These are phyloP conservation scores for Xylariaceae sp. DNA, from an alignment of 2,329 filamentous ascomycete species.

Conservation along the genomic window DNA sequence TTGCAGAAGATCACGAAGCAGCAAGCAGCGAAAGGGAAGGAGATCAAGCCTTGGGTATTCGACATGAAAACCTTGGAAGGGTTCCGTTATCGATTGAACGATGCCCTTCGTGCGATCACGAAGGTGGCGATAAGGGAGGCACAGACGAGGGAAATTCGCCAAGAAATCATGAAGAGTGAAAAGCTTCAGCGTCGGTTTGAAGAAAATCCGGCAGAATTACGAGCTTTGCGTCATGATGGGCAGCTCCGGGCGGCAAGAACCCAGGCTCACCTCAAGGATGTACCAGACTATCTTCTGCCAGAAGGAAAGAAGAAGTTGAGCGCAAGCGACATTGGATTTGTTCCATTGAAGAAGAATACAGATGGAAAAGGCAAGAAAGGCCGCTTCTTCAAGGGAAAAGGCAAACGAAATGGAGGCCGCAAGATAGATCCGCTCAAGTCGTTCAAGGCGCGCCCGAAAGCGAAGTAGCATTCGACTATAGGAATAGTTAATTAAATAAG, in stretches of 20 bases:
- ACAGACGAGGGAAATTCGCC: constrained; percentile 17
- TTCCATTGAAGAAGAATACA: constrained; percentile 57
- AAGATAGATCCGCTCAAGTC: constrained; percentile 84
- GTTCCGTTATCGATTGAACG: constrained; percentile 92
- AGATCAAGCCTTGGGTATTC: constrained; percentile 87
- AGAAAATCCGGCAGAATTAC: constrained; percentile 87
- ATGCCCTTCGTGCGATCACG: constrained; percentile 86
- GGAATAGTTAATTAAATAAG: too few species aligned
- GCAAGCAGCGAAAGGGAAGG: constrained; percentile 73
- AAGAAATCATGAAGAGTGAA: constrained; percentile 65
- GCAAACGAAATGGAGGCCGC: constrained; percentile 53
- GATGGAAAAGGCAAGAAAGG: constrained; percentile 47
- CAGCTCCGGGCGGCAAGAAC: constrained; percentile 79
- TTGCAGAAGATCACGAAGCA: constrained; percentile 74
- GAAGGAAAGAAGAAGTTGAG: constrained; percentile 68
- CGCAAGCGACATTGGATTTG: constrained; percentile 68
- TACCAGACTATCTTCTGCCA: constrained; percentile 90
- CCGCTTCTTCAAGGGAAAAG: constrained; percentile 41
- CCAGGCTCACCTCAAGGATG: constrained; percentile 81
- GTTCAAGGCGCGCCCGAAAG: constrained; percentile 64
- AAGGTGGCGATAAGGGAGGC: constrained; percentile 63
- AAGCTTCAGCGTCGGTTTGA: constrained; percentile 95
- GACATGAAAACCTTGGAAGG: constrained; percentile 92
- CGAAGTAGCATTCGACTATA: constrained; percentile 20
- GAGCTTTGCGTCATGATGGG: constrained; percentile 83